A percentile compares a stretch with the other conserved stretches of the same genome.
These are phyloP conservation scores for Tirmania nivea DNA, from an alignment of 495 filamentous ascomycete species.

Conservation along the genomic window DNA sequence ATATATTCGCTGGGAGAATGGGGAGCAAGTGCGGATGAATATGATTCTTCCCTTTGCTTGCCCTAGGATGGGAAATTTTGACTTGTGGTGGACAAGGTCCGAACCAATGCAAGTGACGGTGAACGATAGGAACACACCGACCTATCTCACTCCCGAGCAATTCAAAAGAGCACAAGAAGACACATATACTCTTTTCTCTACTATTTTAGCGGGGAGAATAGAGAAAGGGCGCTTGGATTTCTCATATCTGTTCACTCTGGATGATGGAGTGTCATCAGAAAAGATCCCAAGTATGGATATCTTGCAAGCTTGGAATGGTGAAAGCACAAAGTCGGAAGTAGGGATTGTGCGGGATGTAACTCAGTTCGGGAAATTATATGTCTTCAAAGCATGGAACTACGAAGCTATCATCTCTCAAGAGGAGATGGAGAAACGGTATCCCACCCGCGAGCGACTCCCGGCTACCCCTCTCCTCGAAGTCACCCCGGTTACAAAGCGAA, in stretches of 20 bases:
- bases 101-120: constrained; percentile 8
- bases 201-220: constrained; percentile 10
- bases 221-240: constrained; percentile 9
- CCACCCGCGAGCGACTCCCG: not conserved
- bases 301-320: constrained; percentile 1
- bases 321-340: constrained; percentile 1
- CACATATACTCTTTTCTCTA: constrained; percentile 12
- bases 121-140: constrained; percentile 4
- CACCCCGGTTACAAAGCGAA: constrained; percentile 30
- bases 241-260: constrained; percentile 14
- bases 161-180: constrained; percentile 7
- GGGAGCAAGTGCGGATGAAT: constrained; percentile 8
- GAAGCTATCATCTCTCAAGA: constrained; percentile 1
- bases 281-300: constrained; percentile 4
- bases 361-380: constrained; percentile 6
- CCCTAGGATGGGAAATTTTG: constrained; percentile 18
- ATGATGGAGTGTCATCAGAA: not conserved
- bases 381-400: constrained; percentile 15
- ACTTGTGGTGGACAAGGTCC: constrained; percentile 26
- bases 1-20: constrained; percentile 2
- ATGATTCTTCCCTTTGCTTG: constrained; percentile 21
- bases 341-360: constrained; percentile 20
- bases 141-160: not conserved
- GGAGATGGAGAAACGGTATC: not conserved
- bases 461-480: constrained; percentile 30